A percentile compares a stretch with the other conserved stretches of the same genome.
Evolutionary conservation across 192 early-diverging fungal species (phyloP).

Genomic region (Phlyctochytrium arcticum): DNA sequence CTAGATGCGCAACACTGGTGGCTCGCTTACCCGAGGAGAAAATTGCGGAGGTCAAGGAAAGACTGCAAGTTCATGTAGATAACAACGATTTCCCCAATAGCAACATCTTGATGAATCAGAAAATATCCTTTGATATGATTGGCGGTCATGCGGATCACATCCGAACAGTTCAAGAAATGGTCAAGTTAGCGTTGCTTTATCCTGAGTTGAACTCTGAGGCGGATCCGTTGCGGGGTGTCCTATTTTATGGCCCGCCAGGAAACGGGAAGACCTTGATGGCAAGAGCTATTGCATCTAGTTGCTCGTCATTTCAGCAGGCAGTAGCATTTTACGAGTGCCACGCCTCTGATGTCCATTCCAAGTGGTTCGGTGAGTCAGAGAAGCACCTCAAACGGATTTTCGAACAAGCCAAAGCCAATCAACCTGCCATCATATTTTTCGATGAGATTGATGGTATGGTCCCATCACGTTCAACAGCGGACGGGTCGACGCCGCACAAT

Average conservation of each 20-base stretch:
- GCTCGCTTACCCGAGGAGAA: background rate
- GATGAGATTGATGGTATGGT: constrained; percentile 72
- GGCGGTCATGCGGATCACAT: constrained; percentile 50
- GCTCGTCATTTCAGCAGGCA: constrained; percentile 36
- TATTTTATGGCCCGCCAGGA: constrained; percentile 68
- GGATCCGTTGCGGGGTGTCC: constrained; percentile 56
- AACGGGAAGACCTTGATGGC: constrained; percentile 73
- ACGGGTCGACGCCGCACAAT: constrained; percentile 39
- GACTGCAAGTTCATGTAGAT: constrained; percentile 14
- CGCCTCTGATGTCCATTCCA: constrained; percentile 65
- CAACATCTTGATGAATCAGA: constrained; percentile 7
- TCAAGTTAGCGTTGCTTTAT: constrained; percentile 68
- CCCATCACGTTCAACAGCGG: constrained; percentile 10
- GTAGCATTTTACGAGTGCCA: constrained; percentile 72
- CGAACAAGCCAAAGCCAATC: constrained; percentile 63
- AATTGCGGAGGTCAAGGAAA: background rate
- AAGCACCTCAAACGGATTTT: constrained; percentile 62
- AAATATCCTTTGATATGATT: constrained; percentile 36
- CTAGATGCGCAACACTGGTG: constrained; percentile 12
- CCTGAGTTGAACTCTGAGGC: constrained; percentile 47
- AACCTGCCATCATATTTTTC: constrained; percentile 75
- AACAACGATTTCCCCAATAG: constrained; percentile 29
- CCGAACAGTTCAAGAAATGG: constrained; percentile 70
- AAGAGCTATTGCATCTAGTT: constrained; percentile 39
- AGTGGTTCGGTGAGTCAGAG: constrained; percentile 75